Conservation (phyloP, 148 eudicot species). For the Silene uniflora region DNA sequence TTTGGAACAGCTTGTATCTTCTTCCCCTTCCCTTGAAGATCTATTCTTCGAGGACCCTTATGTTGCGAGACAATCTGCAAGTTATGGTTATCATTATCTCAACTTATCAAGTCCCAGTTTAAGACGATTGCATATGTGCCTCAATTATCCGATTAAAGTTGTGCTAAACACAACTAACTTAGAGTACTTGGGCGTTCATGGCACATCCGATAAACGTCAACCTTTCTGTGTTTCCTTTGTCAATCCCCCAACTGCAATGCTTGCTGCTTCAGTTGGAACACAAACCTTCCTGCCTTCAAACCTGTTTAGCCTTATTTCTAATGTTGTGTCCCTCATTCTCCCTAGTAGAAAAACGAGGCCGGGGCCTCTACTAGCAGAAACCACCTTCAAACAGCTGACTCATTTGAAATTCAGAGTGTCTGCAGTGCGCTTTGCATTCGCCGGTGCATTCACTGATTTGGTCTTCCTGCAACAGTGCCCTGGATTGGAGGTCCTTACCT, state of each 20-base stretch:
- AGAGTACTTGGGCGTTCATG: background rate
- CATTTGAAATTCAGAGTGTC: background rate
- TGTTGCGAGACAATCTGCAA: background rate
- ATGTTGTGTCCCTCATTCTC: background rate
- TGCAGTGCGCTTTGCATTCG: background rate
- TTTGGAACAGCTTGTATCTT: background rate
- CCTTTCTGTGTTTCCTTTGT: background rate
- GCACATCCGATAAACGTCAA: background rate
- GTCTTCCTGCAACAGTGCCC: background rate
- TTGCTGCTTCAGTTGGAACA: background rate
- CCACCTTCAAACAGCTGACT: background rate
- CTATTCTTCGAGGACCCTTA: background rate
- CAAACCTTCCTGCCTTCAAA: background rate
- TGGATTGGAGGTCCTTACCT: slow-evolving; percentile 2
- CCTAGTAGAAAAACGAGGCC: background rate
- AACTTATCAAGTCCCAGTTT: background rate
- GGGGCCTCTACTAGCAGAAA: background rate
- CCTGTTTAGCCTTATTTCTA: background rate
- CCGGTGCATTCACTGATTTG: background rate
- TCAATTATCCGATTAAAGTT: background rate
- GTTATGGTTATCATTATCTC: background rate
- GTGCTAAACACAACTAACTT: background rate
- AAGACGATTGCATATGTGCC: background rate
- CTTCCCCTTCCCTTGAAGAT: background rate
- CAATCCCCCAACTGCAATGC: background rate